Conservation (phyloP, 192 early-diverging fungal species). For the Coemansia sp. region DNA sequence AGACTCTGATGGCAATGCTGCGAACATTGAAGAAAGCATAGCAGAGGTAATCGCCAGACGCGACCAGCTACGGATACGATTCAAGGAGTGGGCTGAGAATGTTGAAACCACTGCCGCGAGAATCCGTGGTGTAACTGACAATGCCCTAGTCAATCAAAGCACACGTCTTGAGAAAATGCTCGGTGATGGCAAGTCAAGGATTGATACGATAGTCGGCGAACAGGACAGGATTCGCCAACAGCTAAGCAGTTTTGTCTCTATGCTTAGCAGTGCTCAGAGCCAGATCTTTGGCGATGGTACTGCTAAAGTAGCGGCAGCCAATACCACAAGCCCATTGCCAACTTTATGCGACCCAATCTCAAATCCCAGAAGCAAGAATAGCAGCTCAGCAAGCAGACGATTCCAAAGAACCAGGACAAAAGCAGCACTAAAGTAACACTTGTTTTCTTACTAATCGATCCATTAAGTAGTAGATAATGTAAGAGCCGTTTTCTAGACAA, state of each 20-base stretch:
- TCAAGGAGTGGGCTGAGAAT: conserved; percentile 41
- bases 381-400: not conserved
- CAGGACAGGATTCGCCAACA: conserved; percentile 34
- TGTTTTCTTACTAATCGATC: not conserved
- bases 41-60: conserved; percentile 31
- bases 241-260: conserved; percentile 39
- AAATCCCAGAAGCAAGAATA: not conserved
- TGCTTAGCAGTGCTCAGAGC: conserved; percentile 40
- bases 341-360: not conserved
- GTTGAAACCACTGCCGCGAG: conserved; percentile 20
- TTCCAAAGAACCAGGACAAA: not conserved
- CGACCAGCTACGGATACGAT: conserved; percentile 42
- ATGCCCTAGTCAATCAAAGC: conserved; percentile 50
- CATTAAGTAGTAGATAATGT: not conserved
- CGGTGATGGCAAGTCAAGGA: conserved; percentile 23
- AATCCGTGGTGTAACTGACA: conserved; percentile 35
- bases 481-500: not conserved
- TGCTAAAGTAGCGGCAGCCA: not conserved
- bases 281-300: conserved; percentile 28
- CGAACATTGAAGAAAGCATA: conserved; percentile 23
- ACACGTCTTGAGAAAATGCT: conserved; percentile 35
- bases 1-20: not conserved
- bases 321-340: not conserved
- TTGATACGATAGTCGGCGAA: conserved; percentile 30
- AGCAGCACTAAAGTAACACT: not conserved